phyloP scores from a whole-genome alignment of 257 asterid genomes.

The Penstemon davidsonii region DNA sequence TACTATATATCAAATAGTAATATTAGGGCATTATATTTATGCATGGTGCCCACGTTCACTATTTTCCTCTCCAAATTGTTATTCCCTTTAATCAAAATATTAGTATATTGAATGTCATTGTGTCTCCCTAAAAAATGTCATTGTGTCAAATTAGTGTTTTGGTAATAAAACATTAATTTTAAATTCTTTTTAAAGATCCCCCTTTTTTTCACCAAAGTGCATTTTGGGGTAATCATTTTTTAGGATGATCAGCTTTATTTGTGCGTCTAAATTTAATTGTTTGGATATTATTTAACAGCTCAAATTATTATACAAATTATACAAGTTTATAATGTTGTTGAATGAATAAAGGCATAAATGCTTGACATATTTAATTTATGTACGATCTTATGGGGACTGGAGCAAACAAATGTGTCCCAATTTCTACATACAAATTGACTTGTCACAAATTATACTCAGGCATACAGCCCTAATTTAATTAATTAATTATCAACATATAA shows the following conservation, averaged over 20 bases:
- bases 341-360: background rate
- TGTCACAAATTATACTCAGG: background rate
- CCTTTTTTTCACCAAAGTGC: background rate
- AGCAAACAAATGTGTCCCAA: background rate
- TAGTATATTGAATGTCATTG: too few species aligned
- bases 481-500: background rate
- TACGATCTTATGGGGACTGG: background rate
- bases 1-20: background rate
- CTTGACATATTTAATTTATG: background rate
- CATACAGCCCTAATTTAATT: background rate
- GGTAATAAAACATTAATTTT: background rate
- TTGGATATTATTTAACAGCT: background rate
- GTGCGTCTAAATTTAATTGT: background rate
- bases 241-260: background rate
- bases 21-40: background rate
- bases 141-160: background rate
- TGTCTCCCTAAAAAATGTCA: background rate
- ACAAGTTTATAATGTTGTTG: background rate
- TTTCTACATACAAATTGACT: background rate
- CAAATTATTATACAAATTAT: background rate
- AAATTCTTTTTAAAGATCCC: background rate
- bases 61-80: background rate
- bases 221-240: background rate
- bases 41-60: background rate
- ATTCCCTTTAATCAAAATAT: background rate